Evolutionary conservation across 2,329 filamentous ascomycete genomes (phyloP).

Genomic region (Hymenoscyphus fructigenus): DNA sequence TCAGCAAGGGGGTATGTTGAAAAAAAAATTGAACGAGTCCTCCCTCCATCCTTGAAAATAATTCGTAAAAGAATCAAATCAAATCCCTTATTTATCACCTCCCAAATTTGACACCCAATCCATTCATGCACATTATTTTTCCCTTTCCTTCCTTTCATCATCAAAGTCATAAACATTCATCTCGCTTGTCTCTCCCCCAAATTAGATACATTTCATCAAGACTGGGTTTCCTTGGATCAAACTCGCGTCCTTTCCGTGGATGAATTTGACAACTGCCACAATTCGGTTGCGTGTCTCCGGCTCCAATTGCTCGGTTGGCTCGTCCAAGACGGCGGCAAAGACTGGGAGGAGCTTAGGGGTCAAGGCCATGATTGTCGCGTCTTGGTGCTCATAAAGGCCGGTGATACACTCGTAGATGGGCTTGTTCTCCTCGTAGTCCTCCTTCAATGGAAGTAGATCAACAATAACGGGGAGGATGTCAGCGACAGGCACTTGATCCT

Average conservation of each 20-base stretch:
- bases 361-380: conserved; percentile 67
- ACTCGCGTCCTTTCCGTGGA: conserved; percentile 32
- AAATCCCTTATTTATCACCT: neutral
- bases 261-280: conserved; percentile 56
- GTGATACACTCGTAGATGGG: conserved; percentile 90
- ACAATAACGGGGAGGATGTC: conserved; percentile 82
- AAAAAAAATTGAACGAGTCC: conserved; percentile 6
- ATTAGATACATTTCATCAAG: conserved; percentile 23
- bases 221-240: conserved; percentile 31
- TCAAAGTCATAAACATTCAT: neutral
- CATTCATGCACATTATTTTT: neutral
- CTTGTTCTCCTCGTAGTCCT: conserved; percentile 96
- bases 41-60: neutral
- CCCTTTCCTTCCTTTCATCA: neutral
- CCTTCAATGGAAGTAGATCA: conserved; percentile 78
- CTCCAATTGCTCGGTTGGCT: conserved; percentile 74
- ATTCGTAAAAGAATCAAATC: neutral
- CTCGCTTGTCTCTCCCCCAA: neutral
- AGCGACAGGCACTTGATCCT: conserved; percentile 75
- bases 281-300: conserved; percentile 67
- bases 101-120: conserved; percentile 1
- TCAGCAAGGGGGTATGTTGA: conserved; percentile 14
- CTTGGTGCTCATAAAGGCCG: conserved; percentile 71
- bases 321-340: conserved; percentile 70
- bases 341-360: conserved; percentile 68